These are phyloP conservation scores for Perkinsus olseni DNA, from an alignment of 169 alveolate species.

Conservation along the genomic window DNA sequence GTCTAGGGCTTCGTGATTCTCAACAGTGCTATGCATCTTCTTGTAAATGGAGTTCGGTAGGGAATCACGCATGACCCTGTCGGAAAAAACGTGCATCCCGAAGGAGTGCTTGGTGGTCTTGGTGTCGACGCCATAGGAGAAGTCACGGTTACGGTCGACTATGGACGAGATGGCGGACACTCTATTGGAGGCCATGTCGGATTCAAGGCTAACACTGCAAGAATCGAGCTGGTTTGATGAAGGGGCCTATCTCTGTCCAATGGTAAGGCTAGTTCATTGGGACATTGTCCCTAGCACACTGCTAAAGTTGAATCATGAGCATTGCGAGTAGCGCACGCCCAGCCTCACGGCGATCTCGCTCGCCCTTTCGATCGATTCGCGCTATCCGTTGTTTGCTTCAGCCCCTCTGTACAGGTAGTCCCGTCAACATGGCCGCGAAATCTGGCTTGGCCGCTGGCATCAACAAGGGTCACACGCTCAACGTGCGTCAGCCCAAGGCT, in stretches of 20 bases:
- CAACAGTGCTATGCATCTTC: neutral
- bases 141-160: neutral
- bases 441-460: conserved; percentile 6
- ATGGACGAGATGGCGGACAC: neutral
- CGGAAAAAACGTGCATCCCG: neutral
- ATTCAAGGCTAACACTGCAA: neutral
- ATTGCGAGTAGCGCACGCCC: neutral
- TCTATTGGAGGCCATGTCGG: neutral
- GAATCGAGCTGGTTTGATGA: no score
- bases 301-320: neutral
- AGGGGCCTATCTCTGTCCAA: no score
- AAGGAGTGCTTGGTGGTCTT: neutral
- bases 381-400: neutral
- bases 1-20: neutral
- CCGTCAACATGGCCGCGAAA: conserved; percentile 1
- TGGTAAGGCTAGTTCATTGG: no score
- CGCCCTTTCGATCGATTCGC: neutral
- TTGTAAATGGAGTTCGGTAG: neutral
- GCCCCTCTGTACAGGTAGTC: neutral
- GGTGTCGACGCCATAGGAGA: neutral
- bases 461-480: conserved; percentile 4
- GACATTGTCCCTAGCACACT: no score
- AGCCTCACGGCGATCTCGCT: neutral
- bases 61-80: neutral
- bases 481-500: conserved; percentile 3